A percentile compares a stretch with the other conserved stretches of the same genome.
These are phyloP conservation scores for Xylariaceae sp. DNA, from an alignment of 2,329 filamentous ascomycete species.

Conservation along the genomic window DNA sequence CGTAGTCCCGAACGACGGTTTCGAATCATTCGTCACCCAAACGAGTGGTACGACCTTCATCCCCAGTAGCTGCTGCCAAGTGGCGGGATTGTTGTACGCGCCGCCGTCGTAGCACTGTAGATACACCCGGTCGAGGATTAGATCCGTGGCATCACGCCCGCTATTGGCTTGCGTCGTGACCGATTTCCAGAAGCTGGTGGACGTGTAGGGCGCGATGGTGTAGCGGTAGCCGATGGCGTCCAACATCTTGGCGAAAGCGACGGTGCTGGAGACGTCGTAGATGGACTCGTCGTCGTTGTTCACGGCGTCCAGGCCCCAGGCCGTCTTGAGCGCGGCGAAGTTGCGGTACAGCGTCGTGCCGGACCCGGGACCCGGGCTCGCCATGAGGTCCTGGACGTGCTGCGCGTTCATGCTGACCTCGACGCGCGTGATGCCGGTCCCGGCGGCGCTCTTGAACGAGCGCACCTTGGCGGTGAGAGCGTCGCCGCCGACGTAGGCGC, in stretches of 20 bases:
- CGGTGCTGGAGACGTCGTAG: slow-evolving; percentile 38
- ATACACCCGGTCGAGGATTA: slow-evolving; percentile 36
- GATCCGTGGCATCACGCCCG: slow-evolving; percentile 16
- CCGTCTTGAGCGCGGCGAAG: slow-evolving; percentile 34
- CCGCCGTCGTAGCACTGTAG: slow-evolving; percentile 43
- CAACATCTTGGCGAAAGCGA: slow-evolving; percentile 38
- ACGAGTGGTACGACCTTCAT: slow-evolving; percentile 39
- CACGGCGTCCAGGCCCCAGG: slow-evolving; percentile 41
- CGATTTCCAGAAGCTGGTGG: slow-evolving; percentile 32
- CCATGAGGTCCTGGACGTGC: slow-evolving; percentile 35
- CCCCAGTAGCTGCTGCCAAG: slow-evolving; percentile 33
- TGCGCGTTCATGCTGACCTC: slow-evolving; percentile 42
- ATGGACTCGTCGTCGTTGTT: slow-evolving; percentile 43
- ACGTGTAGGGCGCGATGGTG: slow-evolving; percentile 39
- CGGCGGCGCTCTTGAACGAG: slow-evolving; percentile 32
- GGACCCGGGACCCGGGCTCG: slow-evolving; percentile 27
- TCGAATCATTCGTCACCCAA: slow-evolving; percentile 44
- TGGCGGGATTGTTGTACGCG: slow-evolving; percentile 34
- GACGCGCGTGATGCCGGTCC: slow-evolving; percentile 31
- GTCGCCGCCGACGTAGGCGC: slow-evolving; percentile 43
- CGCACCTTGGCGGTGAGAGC: slow-evolving; percentile 43
- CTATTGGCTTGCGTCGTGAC: slow-evolving; percentile 28
- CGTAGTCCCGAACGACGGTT: slow-evolving; percentile 35
- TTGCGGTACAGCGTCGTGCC: slow-evolving; percentile 34
- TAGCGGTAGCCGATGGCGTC: slow-evolving; percentile 37